Evolutionary conservation across 768 basidiomycete species (phyloP), one percentile per base, ranked within the genome.

Genomic region (Phaeolepiota aurea): DNA sequence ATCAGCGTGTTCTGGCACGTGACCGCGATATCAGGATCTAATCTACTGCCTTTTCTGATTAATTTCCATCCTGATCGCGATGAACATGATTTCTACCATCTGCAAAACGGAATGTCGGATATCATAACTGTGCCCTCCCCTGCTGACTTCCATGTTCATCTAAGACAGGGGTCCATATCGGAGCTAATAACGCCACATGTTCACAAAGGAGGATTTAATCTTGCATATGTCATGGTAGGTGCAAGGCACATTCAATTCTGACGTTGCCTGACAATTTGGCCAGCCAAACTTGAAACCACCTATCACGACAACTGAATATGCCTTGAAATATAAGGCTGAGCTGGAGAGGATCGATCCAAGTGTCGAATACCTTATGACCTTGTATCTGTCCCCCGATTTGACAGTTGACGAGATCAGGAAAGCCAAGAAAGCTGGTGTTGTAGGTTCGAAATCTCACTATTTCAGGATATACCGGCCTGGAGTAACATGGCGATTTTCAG

Each of bases 121-220:
- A 9, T 30, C 31, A 63, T 80, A 47, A 55, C 66, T 10, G 57
- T 83, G 30, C 46, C 62, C 11, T 77, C 85, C 1, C 88, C 90
- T 12, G 84, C 87, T 21, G 90, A 92, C 67, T 94, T 96, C 55
- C 96, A 99, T 67, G 93, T 97, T 49, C 94, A 99, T 60, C 79
- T 99, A 20, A 79, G 96, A 31, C 90, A 98, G 57, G 91, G 87
- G 20, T 63, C 76, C 21, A 65, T 99, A 48, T 82, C 84, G 18
- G 64, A 76, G 40, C 74, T 98, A 11, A 91, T 98, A 25, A 81
- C 82, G 3, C 89, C 91, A 12, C 91, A 97, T 67, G 87, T 99
- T 39, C 72, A 78, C 22, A 65, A 79, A 57, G 96, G 96, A 32
- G 96, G 96, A 1, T 92, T 98, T 53, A 64, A 72, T 43, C 72